These are phyloP conservation scores for Prunus kanzakura DNA, from an alignment of 306 rosid species.

Conservation along the genomic window DNA sequence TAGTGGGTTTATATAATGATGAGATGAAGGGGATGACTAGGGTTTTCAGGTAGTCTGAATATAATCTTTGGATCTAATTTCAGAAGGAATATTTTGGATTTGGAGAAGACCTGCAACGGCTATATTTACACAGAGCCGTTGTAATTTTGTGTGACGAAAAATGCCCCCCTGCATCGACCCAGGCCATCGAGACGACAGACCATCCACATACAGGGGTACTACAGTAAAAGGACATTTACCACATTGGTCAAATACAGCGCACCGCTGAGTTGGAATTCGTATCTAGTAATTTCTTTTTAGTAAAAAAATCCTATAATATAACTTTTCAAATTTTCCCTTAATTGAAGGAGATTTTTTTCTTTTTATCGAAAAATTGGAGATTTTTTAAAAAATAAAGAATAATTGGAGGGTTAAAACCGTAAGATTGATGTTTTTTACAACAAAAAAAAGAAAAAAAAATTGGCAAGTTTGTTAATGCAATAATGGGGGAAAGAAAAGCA, in stretches of 20 bases:
- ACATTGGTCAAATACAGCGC: not conserved
- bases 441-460: too few species aligned
- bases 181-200: not conserved
- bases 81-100: not conserved
- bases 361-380: too few species aligned
- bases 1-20: constrained; percentile 12
- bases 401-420: too few species aligned
- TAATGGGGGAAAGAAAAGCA: too few species aligned
- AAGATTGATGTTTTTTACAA: too few species aligned
- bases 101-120: constrained; percentile 21
- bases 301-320: too few species aligned
- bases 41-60: not conserved
- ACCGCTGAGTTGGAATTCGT: not conserved
- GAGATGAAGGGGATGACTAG: not conserved
- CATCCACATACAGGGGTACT: not conserved
- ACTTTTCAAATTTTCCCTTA: too few species aligned
- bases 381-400: too few species aligned
- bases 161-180: constrained; percentile 6
- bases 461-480: too few species aligned
- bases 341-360: too few species aligned
- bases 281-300: too few species aligned
- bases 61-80: too few species aligned
- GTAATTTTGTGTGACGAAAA: constrained; percentile 5
- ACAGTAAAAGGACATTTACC: not conserved
- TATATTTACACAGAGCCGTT: constrained; percentile 19